A percentile compares a stretch with the other conserved stretches of the same genome.
phyloP scores from a whole-genome alignment of 441 rosid genomes.

The Erysimum cheiri region DNA sequence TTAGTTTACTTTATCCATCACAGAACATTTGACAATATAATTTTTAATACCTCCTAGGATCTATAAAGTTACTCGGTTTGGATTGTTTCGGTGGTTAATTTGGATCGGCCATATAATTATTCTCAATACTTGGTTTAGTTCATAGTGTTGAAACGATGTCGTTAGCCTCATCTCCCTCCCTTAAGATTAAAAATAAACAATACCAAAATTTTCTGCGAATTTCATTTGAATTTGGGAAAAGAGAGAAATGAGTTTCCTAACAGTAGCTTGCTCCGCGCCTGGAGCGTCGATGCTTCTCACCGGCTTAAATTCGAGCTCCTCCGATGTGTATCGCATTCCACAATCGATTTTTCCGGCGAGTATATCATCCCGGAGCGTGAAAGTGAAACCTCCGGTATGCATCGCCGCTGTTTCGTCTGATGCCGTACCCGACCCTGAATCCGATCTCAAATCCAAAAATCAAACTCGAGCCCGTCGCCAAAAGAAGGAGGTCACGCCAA shows the following conservation, averaged over 20 bases:
- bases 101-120: not conserved
- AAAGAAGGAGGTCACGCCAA: constrained; percentile 34
- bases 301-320: constrained; percentile 8
- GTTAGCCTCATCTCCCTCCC: not conserved
- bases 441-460: constrained; percentile 44
- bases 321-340: constrained; percentile 8
- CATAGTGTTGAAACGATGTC: not conserved
- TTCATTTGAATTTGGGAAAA: constrained; percentile 4
- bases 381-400: constrained; percentile 31
- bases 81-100: not conserved
- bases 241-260: constrained; percentile 33
- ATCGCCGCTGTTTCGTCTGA: constrained; percentile 51
- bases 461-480: constrained; percentile 25
- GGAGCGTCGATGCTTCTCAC: constrained; percentile 37
- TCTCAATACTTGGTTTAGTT: not conserved
- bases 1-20: no score
- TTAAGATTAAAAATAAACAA: no score
- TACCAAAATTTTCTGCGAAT: not conserved
- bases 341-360: not conserved
- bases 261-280: constrained; percentile 33
- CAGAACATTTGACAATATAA: no score
- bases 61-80: not conserved
- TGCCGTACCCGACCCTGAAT: constrained; percentile 50
- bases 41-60: no score
- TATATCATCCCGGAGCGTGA: constrained; percentile 18